Base-by-base conservation (phyloP, 2,329 filamentous ascomycete species). In the Epichloe glyceriae region DNA sequence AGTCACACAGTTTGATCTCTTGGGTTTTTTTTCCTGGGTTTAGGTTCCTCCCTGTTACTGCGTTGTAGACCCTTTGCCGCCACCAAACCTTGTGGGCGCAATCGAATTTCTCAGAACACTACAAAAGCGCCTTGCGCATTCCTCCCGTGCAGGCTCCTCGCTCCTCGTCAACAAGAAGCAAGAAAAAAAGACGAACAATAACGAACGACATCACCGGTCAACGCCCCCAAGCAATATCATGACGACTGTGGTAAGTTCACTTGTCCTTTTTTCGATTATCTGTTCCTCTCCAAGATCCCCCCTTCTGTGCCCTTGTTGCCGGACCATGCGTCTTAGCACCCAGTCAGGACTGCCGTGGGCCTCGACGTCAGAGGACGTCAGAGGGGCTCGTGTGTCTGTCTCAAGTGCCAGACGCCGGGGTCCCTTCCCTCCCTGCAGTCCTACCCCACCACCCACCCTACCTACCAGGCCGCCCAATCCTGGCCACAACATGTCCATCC, bases 331-430 rank as follows among this genome's bases (percentile, higher is more conserved):
- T 34, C 46, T 37, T 46, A 52, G 54, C 50, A 50, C 48, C 52
- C 47, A 37, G 26, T 30, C 30, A 15, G 39, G 26, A n/a, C 19
- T 35, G 44, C 26, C 48, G 19, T 8, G 47, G 51, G 56, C 58
- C 59, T 56, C 63, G 62, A 64, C 62, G 62, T 65, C 62, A 66
- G 61, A 64, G 26, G 7, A 64, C 62, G 62, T 65, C 62, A 66
- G 61, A 64, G 61, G 57, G 58, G 61, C 60, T 66, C 57, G 60
- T 61, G 64, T 67, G 66, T 65, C 61, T 67, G 66, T 66, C 62
- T 65, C 62, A 62, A 59, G 61, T 17, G 39, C 39, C 17, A 41
- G 39, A 41, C 17, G 33, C 17, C 20, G 15, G 12, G 7, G 33
- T 35, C 44, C 19, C 6, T 14, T 14, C 14, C 10, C 12, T 12